phyloP scores from a whole-genome alignment of 768 basidiomycete genomes.

The Scleroderma citrinum region DNA sequence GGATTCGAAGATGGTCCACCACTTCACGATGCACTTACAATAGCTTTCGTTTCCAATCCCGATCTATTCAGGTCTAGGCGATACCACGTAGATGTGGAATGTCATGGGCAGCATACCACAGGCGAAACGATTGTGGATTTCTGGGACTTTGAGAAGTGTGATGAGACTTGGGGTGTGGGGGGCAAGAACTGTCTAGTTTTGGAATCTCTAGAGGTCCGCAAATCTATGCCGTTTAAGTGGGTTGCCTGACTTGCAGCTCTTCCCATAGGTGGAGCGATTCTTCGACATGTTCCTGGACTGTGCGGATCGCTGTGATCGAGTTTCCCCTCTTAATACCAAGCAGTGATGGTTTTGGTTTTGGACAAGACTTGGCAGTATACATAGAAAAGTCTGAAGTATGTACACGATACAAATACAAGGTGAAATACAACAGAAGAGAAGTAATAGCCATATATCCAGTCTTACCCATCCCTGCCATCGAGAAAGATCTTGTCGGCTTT shows the following conservation, averaged over 20 bases:
- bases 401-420: background rate
- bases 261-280: constrained; percentile 51
- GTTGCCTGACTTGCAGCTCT: constrained; percentile 2
- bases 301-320: constrained; percentile 49
- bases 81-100: constrained; percentile 81
- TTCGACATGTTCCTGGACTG: constrained; percentile 61
- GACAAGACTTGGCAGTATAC: no score
- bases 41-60: constrained; percentile 70
- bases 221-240: background rate
- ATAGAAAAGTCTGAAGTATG: no score
- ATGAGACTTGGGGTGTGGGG: constrained; percentile 62
- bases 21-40: constrained; percentile 78
- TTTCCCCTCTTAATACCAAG: constrained; percentile 29
- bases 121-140: constrained; percentile 83
- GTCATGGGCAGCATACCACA: constrained; percentile 53
- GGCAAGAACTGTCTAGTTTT: constrained; percentile 77
- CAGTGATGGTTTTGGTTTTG: background rate
- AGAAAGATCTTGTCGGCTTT: constrained; percentile 6
- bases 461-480: constrained; percentile 2
- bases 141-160: constrained; percentile 54
- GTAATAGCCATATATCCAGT: background rate
- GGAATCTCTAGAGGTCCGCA: constrained; percentile 55
- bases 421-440: background rate
- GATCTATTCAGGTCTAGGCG: constrained; percentile 55
- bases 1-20: constrained; percentile 85